Conservation (phyloP, 805 yeast species). For the Candida tammaniensis region DNA sequence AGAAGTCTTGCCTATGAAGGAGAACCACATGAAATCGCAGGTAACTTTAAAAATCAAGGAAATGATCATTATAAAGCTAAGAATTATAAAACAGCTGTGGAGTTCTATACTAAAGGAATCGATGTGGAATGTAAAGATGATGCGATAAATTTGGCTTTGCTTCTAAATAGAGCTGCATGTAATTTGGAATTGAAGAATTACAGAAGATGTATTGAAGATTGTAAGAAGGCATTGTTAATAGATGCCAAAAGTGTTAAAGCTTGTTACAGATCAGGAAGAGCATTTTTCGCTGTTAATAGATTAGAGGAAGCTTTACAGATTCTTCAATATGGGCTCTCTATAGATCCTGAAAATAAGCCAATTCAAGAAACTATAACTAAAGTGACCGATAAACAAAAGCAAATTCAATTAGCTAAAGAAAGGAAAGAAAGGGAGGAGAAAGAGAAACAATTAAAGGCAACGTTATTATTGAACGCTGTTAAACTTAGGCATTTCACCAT, state of each 20-base stretch:
- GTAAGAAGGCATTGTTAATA: constrained; percentile 61
- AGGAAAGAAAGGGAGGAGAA: constrained; percentile 36
- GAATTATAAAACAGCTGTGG: constrained; percentile 73
- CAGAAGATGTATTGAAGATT: constrained; percentile 82
- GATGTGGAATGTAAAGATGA: constrained; percentile 61
- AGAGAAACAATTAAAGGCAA: constrained; percentile 39
- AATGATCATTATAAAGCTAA: constrained; percentile 78
- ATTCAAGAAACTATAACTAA: constrained; percentile 45
- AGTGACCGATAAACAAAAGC: constrained; percentile 37
- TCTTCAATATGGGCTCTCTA: constrained; percentile 57
- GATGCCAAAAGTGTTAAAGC: constrained; percentile 82
- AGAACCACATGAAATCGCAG: constrained; percentile 88
- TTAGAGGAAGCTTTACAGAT: constrained; percentile 72
- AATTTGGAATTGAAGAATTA: constrained; percentile 82
- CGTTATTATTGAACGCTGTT: constrained; percentile 57
- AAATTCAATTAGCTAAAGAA: constrained; percentile 24
- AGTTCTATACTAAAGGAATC: constrained; percentile 75
- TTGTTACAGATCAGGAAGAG: constrained; percentile 77
- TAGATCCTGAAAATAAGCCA: constrained; percentile 60
- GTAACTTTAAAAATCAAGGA: constrained; percentile 88
- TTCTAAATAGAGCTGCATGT: constrained; percentile 86
- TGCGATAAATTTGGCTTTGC: constrained; percentile 59
- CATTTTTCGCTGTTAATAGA: constrained; percentile 65
- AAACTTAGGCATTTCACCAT: constrained; percentile 54
- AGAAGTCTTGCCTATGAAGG: constrained; percentile 93